Evolutionary conservation across 2,329 filamentous ascomycete species (phyloP), one percentile per base, ranked within the genome.

Genomic region (Arthroderma uncinatum): DNA sequence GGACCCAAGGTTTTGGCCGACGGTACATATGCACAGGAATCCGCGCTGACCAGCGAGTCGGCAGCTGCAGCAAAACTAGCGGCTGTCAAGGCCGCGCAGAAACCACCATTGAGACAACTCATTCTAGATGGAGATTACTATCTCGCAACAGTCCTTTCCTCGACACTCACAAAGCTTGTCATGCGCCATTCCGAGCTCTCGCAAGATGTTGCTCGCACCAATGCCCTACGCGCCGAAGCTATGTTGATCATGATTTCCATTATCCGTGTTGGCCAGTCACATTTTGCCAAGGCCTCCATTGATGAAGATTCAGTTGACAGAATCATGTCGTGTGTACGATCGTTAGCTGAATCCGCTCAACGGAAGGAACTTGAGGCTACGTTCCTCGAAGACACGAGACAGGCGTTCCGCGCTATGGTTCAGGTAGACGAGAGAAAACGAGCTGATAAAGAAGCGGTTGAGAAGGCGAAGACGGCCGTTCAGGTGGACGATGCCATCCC

Each of bases 181-280:
- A 95, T 98, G 90, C 87, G 93, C 55, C 90, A 97, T 71, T 87
- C 89, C 1, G 91, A 97, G 69, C 91, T 97, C 59, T 96, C 92
- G 1, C 78, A 86, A 23, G 92, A 96, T 65, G 74, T 79, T 44
- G 87, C 88, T 44, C 86, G 93, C 39, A 97, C 92, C 30, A 98
- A 98, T 66, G 91, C 92, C 30, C 81, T 98, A 25, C 86, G 89
- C 53, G 93, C 93, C 2, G 93, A 98, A 73, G 93, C 93, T 47
- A 98, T 98, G 93, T 81, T 98, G 55, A 97, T 98, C 70, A 95
- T 97, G 91, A 95, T 98, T 65, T 97, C 93, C 4, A 94, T 98
- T 64, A 89, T 98, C 63, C 90, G 93, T 53, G 93, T 96, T 60
- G 93, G 93, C 40, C 93, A 98, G 74, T 97, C 92, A n/a, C 89